Evolutionary conservation across 1,284 basidiomycete genomes (phyloP), one percentile per base, ranked within the genome.

Genomic region (Sphagnurus paluster): DNA sequence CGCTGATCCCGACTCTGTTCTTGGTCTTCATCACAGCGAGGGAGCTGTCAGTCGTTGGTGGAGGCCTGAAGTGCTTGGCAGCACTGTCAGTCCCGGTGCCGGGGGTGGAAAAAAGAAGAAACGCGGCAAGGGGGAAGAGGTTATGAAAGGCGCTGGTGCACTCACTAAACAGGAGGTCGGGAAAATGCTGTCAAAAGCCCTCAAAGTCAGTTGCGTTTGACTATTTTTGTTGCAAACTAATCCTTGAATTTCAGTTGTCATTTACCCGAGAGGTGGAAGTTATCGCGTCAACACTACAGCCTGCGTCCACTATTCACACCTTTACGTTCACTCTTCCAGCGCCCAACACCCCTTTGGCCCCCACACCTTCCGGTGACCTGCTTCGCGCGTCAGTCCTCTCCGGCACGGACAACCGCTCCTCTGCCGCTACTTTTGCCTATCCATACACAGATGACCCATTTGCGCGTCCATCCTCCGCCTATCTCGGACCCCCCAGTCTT

Each of bases 231-330:
- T 1, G 25, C 5, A 21, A 9, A 17, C 20, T 9, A 29, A 23
- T 44, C 11, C 11, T 43, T 23, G 25, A 47, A 26, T 36, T 42
- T 7, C 37, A 89, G 87, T 81, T 91, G 39, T 89, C 89, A 13
- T 94, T 95, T 67, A 85, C 91, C 19, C 86, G 90, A 44, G 93
- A 95, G 70, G 90, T 98, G 39, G 95, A 98, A 63, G 89, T 98
- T 52, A 87, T 97, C 63, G 90, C 93, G 13, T 93, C 93, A 11
- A 91, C 90, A 0, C 76, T 95, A 6, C 89, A 94, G 56, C 93
- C 93, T 3, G 86, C 92, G 1, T 91, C 90, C 14, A 96, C 93
- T 13, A 87, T 93, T 38, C 93, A 98, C 68, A 88, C 85, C 0
- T 98, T 98, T 68, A 89, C 90, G 3, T 98, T 98, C 59, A 84